phyloP scores from a whole-genome alignment of 495 filamentous ascomycete genomes.

The Xanthoparmelia taractica region DNA sequence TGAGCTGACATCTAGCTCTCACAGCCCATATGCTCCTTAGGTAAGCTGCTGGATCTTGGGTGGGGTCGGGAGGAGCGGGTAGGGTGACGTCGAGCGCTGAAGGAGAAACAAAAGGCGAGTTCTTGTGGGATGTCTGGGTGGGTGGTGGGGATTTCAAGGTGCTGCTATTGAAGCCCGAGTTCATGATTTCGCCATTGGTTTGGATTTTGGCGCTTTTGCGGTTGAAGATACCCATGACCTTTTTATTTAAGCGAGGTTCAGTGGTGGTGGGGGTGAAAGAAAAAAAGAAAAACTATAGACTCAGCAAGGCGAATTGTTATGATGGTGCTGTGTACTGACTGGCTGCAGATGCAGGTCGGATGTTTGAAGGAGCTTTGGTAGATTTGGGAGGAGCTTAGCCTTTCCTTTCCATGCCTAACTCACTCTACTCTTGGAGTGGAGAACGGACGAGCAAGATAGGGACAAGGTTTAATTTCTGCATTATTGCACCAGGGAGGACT shows the following conservation, averaged over 20 bases:
- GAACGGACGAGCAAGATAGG: neutral
- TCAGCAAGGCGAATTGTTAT: neutral
- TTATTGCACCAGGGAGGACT: neutral
- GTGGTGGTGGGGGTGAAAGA: neutral
- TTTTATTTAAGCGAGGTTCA: neutral
- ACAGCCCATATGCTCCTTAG: slow-evolving; percentile 85
- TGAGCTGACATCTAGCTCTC: slow-evolving; percentile 63
- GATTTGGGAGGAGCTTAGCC: neutral
- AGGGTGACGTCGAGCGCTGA: slow-evolving; percentile 59
- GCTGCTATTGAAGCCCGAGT: slow-evolving; percentile 46
- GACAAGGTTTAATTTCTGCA: neutral
- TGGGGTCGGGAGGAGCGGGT: slow-evolving; percentile 80
- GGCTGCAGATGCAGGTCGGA: neutral
- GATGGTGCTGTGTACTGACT: neutral
- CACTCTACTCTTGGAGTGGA: neutral
- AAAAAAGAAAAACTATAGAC: no score
- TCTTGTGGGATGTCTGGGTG: slow-evolving; percentile 27
- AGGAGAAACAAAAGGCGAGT: slow-evolving; percentile 30
- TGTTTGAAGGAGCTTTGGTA: neutral
- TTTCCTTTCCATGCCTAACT: neutral
- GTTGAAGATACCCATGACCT: slow-evolving; percentile 56
- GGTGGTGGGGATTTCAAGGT: slow-evolving; percentile 46
- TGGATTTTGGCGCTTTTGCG: slow-evolving; percentile 51
- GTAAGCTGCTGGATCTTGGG: slow-evolving; percentile 85
- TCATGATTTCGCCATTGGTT: slow-evolving; percentile 43